A percentile compares a stretch with the other conserved stretches of the same genome.
phyloP scores from a whole-genome alignment of 164 flowering plant genomes.

The Nymphaea colorata region DNA sequence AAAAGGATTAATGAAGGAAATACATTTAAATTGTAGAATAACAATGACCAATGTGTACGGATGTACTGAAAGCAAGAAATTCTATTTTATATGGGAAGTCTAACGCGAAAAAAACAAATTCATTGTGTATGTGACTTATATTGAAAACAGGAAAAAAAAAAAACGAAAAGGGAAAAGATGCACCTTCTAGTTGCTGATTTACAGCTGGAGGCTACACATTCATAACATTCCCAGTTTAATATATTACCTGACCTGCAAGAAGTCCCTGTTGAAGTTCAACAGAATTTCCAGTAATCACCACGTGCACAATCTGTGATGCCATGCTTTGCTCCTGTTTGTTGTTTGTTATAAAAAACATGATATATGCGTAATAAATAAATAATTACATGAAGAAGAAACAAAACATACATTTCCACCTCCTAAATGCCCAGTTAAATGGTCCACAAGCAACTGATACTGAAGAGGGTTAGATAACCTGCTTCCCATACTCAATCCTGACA shows the following conservation, averaged over 20 bases:
- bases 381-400: neutral
- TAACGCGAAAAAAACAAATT: too few relatives aligned
- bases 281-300: slow-evolving; percentile 90
- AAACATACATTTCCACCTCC: slow-evolving; percentile 74
- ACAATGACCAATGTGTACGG: too few relatives aligned
- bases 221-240: too few relatives aligned
- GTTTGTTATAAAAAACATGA: too few relatives aligned
- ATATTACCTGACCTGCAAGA: slow-evolving; percentile 67
- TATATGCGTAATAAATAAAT: neutral
- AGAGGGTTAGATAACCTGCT: slow-evolving; percentile 65
- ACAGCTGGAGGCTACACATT: neutral
- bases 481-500: slow-evolving; percentile 80
- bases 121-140: neutral
- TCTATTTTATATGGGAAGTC: neutral
- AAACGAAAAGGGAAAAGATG: neutral
- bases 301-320: slow-evolving; percentile 80
- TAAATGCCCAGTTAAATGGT: slow-evolving; percentile 92
- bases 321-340: slow-evolving; percentile 57
- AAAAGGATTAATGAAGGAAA: too few relatives aligned
- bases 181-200: neutral
- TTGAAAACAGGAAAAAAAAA: neutral
- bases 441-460: slow-evolving; percentile 81
- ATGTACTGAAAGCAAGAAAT: too few relatives aligned
- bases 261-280: slow-evolving; percentile 52
- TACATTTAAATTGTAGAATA: too few relatives aligned